phyloP scores from a whole-genome alignment of 352 stramenopile genomes.

The Phytopythium boreale region DNA sequence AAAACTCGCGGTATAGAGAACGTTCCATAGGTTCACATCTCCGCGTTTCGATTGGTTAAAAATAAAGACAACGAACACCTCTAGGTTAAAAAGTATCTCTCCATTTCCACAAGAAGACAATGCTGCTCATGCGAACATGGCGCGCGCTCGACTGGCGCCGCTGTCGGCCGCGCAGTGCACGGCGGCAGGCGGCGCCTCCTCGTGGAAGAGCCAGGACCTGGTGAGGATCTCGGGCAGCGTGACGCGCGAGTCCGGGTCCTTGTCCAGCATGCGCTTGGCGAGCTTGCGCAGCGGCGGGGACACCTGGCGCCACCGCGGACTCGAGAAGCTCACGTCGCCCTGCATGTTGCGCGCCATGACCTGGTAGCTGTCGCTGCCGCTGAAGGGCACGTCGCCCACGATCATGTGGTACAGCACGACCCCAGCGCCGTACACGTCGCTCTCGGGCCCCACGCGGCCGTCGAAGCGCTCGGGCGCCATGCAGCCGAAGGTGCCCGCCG shows the following conservation, averaged over 20 bases:
- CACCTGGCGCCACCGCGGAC: conserved; percentile 34
- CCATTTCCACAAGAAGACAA: background rate
- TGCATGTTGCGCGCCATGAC: conserved; percentile 68
- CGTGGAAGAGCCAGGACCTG: conserved; percentile 47
- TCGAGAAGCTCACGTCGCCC: conserved; percentile 39
- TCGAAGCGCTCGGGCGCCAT: conserved; percentile 70
- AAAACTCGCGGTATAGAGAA: background rate
- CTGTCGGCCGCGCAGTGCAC: background rate
- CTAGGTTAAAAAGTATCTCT: background rate
- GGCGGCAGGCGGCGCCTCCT: conserved; percentile 10
- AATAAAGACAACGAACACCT: background rate
- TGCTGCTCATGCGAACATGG: conserved; percentile 6
- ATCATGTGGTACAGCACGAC: conserved; percentile 69
- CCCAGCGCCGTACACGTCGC: conserved; percentile 60
- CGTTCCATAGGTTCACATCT: background rate
- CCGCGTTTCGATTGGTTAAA: background rate
- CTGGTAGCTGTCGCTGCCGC: conserved; percentile 35
- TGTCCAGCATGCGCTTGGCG: conserved; percentile 48
- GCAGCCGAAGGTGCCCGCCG: conserved; percentile 50
- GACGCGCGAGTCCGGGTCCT: conserved; percentile 41
- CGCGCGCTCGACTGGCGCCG: background rate
- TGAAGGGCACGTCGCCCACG: conserved; percentile 44
- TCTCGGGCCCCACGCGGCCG: conserved; percentile 36
- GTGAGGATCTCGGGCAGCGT: conserved; percentile 50
- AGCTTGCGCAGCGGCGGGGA: conserved; percentile 31